These are phyloP conservation scores for Neurospora sp. DNA, from an alignment of 495 filamentous ascomycete genomes.

Conservation along the genomic window DNA sequence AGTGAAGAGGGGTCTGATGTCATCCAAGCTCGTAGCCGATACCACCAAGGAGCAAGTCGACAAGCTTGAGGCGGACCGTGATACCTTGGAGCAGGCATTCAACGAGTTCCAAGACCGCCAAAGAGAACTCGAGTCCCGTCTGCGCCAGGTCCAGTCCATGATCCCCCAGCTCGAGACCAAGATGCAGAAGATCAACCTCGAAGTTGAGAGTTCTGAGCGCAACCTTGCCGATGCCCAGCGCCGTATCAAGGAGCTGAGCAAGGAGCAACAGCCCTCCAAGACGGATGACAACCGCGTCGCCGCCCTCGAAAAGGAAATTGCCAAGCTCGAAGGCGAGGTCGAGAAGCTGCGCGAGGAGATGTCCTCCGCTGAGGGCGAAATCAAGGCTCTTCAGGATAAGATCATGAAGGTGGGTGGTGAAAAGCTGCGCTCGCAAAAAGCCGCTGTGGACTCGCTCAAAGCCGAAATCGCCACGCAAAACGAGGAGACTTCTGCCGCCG, in stretches of 20 bases:
- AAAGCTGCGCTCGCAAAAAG: conserved; percentile 77
- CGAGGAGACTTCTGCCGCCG: conserved; percentile 73
- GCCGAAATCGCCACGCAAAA: conserved; percentile 73
- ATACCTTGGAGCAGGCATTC: conserved; percentile 70
- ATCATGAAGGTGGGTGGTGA: conserved; percentile 98
- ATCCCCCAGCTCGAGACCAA: conserved; percentile 79
- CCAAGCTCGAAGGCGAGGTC: conserved; percentile 64
- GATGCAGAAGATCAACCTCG: conserved; percentile 85
- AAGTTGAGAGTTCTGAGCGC: conserved; percentile 75
- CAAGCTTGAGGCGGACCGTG: conserved; percentile 78
- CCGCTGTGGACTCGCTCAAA: conserved; percentile 85
- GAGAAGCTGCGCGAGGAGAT: conserved; percentile 73
- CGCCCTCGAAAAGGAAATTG: conserved; percentile 65
- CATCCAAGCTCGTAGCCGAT: conserved; percentile 80
- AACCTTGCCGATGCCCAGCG: conserved; percentile 78
- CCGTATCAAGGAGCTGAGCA: conserved; percentile 69
- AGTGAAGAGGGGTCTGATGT: conserved; percentile 86
- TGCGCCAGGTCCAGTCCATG: conserved; percentile 66
- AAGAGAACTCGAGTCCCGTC: conserved; percentile 58
- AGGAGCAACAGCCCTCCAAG: conserved; percentile 68
- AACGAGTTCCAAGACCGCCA: conserved; percentile 71
- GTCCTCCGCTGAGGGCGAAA: conserved; percentile 78
- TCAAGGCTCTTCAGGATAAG: conserved; percentile 82
- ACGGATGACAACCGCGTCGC: conserved; percentile 62
- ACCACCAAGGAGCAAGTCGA: conserved; percentile 76